Base-by-base conservation (phyloP, 225 moss, liverwort and hornwort genomes). In the Bryoerythrophyllum caledonicum region DNA sequence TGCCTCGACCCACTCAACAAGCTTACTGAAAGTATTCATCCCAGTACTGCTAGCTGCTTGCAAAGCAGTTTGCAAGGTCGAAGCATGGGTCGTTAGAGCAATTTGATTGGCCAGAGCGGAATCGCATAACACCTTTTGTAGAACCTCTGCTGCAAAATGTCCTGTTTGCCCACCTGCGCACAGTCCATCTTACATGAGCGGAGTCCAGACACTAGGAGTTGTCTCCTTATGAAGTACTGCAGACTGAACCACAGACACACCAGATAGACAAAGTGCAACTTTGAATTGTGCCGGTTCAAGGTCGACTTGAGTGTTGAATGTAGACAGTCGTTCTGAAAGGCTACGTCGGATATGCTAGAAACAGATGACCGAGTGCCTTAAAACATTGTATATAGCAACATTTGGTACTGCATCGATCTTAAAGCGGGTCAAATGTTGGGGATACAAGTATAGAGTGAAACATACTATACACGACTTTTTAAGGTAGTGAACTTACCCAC, bases 1-100 rank as follows among this genome's bases (percentile, higher is more conserved):
- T 72, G 95, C 84, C 80, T 99, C 99, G 46, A 95, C 89, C 99
- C 95, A 95, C 84, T 92, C 95, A 72, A 93, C 82, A 67, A 99
- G 86, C 72, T 82, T 78, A 84, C 93, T 89, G 79, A 78, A 78
- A 43, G 75, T 84, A 34, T 28, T 74, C 79, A 81, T 89, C 76
- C 80, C 90, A 74, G 37, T 60, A 75, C 67, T 85, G 70, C 79
- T 65, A 79, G 86, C 79, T 66, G 87, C 83, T 78, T 89, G 86
- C 79, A 99, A 75, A 71, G 91, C 91, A 65, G 76, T 77, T 73
- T 99, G 99, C 86, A 99, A 84, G 67, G 82, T 73, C 38, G 84
- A 68, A 58, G 91, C 91, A 87, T 91, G 83, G 66, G 82, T 74
- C 67, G 85, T 83, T 83, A 96, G 87, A 44, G 85, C 85, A 71